Base-by-base conservation (phyloP, 257 asterid genomes). In the Eucommia ulmoides region DNA sequence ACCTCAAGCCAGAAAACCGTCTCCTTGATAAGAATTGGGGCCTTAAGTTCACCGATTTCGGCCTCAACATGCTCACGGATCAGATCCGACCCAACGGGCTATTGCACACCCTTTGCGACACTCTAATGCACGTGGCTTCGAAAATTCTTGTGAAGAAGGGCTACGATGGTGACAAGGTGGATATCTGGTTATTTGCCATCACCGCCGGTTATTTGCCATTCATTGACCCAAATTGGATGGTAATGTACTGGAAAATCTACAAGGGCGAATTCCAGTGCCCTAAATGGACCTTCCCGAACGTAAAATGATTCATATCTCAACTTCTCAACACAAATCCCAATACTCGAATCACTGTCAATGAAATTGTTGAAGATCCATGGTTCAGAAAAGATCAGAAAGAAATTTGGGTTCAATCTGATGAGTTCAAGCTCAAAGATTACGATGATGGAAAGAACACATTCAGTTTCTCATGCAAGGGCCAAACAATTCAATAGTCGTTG, bases 351-450 rank as follows among this genome's bases (percentile, higher is more conserved):
- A 16, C 61, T 11, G 29, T 55, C 16, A 52, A 55, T 7, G 42
- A 16, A 24, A 55, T 55, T 11, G 46, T 41, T 12, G 46, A 44
- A 15, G 61, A 55, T 45, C 33, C 53, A 12, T 55, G 61, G 61
- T 55, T 55, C 46, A n/a, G 29, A n/a, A 55, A 55, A 20, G 61
- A 45, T 33, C 66, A 63, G 48, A 66, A 63, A 62, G 73, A 65
- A 57, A 54, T 65, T 1, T 67, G 52, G 17, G 59, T 22, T 22
- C 70, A 65, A 11, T 45, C 65, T 1, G 77, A 66, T 24, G 82
- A 74, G 55, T 65, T 71, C 49, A 71, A 74, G 47, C 68, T 74
- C 12, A 74, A 68, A 49, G 67, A 58, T 14, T 45, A 49, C 18
- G 60, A 51, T 2, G 2, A n/a, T n/a, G n/a, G n/a, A n/a, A n/a